Base-by-base conservation (phyloP, 2,329 filamentous ascomycete species). In the Venturia pyrina region DNA sequence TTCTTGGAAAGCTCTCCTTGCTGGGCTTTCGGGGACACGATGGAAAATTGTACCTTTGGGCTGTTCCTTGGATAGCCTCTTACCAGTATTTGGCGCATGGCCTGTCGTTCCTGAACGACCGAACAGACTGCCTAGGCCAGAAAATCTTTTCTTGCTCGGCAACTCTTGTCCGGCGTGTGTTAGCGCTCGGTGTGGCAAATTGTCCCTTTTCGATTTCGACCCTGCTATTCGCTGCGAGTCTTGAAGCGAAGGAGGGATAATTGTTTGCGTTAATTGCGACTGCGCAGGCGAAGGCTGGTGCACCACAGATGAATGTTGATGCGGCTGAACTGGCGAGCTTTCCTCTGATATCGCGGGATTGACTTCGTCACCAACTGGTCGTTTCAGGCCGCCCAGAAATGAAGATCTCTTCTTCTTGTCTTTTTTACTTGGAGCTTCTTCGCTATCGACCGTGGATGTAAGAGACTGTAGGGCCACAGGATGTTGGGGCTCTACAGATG, bases 91-190 rank as follows among this genome's bases (percentile, higher is more conserved):
- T 34, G 64, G 57, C 24, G 67, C 68, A 46, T 73, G 69, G 13
- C 71, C 73, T 15, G 69, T 71, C 1, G 75, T 75, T 43, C 72
- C 74, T 11, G 73, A 75, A 41, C 78, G 73, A 40, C 75, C 73
- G 64, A 82, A 80, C 0, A 82, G 68, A 43, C 74, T 77, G 5
- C 78, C 78, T 13, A 82, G 68, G 3, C 74, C 70, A 1, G 79
- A 81, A 61, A 80, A 79, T 43, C 79, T 74, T 65, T 79, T 80
- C 68, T 80, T 80, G 69, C 75, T 77, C 63, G 24, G n/a, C 19
- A 57, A 10, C 32, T 66, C 57, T 28, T 50, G 37, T 19, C 59
- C 57, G n/a, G 48, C 11, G n/a, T 41, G 34, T 34, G 57, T 66
- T 8, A 28, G 24, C 34, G 64, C 62, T 34, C 66, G 46, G 34